These are phyloP conservation scores for Sporothrix brasiliensis DNA, from an alignment of 2,329 filamentous ascomycete genomes.

Conservation along the genomic window DNA sequence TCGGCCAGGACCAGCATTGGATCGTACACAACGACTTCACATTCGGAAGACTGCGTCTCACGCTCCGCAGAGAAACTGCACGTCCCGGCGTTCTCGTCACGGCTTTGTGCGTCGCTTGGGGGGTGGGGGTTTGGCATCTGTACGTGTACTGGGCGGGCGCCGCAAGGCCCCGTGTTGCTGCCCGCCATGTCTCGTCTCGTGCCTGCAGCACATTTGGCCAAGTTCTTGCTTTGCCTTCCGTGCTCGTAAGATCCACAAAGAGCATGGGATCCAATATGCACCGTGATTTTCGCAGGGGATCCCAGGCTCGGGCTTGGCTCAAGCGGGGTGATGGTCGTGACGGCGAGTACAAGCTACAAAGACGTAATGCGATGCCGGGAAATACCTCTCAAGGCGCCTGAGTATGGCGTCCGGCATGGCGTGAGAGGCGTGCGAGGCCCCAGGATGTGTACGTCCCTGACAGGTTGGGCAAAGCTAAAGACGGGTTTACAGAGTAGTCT, in stretches of 20 bases:
- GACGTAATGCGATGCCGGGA: neutral
- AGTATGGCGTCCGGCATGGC: conserved; percentile 6
- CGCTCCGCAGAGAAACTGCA: conserved; percentile 21
- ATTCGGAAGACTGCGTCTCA: conserved; percentile 4
- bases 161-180: conserved; percentile 5
- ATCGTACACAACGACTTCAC: conserved; percentile 14
- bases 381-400: neutral
- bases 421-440: neutral
- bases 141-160: neutral
- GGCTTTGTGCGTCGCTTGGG: conserved; percentile 11
- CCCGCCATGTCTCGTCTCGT: conserved; percentile 15
- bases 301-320: conserved; percentile 19
- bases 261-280: conserved; percentile 14
- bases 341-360: conserved; percentile 7
- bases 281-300: conserved; percentile 13
- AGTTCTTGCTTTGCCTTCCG: neutral
- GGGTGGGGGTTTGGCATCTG: conserved; percentile 18
- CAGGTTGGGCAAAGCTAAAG: conserved; percentile 10
- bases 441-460: neutral
- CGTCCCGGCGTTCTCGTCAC: conserved; percentile 23
- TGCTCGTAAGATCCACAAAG: conserved; percentile 16
- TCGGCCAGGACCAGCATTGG: conserved; percentile 3
- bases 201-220: neutral
- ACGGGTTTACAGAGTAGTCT: neutral
- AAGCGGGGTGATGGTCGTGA: conserved; percentile 20